phyloP scores from a whole-genome alignment of 108 stramenopile species.

The Nitzschia sp. region DNA sequence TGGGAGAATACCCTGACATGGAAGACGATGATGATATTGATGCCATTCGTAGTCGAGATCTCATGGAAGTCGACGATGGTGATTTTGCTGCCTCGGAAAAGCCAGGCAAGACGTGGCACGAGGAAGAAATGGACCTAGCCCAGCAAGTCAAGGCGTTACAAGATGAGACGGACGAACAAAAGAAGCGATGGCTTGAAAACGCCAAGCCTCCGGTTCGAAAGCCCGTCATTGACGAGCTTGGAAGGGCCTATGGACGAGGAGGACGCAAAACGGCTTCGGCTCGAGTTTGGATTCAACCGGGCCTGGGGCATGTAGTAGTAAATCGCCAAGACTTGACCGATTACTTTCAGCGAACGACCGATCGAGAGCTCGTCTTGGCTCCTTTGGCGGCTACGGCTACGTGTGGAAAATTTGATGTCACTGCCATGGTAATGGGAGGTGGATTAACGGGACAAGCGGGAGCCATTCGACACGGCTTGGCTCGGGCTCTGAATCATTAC shows the following conservation, averaged over 20 bases:
- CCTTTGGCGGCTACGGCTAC: conserved; percentile 91
- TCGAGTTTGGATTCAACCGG: conserved; percentile 93
- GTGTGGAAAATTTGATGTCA: conserved; percentile 90
- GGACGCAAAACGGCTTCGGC: conserved; percentile 93
- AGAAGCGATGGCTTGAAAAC: conserved; percentile 71
- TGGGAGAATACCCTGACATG: conserved; percentile 35
- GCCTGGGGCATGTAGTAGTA: conserved; percentile 80
- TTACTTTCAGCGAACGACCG: conserved; percentile 81
- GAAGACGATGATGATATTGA: conserved; percentile 39
- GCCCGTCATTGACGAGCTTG: conserved; percentile 79
- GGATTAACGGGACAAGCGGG: conserved; percentile 92
- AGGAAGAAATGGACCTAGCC: conserved; percentile 45
- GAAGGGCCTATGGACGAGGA: conserved; percentile 93
- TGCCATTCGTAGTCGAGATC: neutral
- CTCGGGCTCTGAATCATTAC: conserved; percentile 90
- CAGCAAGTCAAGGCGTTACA: conserved; percentile 54
- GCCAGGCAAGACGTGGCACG: conserved; percentile 16
- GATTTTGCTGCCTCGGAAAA: conserved; percentile 29
- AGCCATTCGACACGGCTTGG: conserved; percentile 92
- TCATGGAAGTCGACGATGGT: conserved; percentile 11
- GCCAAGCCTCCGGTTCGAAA: conserved; percentile 60
- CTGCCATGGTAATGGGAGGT: conserved; percentile 73
- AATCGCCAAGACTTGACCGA: conserved; percentile 84
- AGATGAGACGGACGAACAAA: conserved; percentile 56
- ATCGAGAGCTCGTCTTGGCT: conserved; percentile 74